A percentile compares a stretch with the other conserved stretches of the same genome.
Evolutionary conservation across 2,329 filamentous ascomycete species (phyloP).

Genomic region (Ophiocordyceps australis): DNA sequence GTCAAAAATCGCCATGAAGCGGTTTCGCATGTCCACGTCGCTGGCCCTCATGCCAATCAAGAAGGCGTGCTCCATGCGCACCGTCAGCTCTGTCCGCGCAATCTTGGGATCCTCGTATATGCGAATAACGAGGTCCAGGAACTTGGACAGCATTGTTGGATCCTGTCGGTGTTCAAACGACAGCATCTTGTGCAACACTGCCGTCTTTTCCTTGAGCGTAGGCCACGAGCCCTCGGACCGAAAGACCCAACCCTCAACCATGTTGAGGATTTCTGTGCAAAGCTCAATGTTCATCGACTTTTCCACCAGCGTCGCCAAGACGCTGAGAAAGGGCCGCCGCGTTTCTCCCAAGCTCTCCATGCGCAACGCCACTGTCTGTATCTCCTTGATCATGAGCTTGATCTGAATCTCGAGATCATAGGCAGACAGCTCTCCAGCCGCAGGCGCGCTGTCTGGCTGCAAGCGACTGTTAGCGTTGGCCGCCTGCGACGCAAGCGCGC

Average conservation of each 20-base stretch:
- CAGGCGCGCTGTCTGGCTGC: constrained; percentile 36
- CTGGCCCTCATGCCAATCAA: constrained; percentile 84
- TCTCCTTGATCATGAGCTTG: constrained; percentile 81
- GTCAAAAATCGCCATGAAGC: constrained; percentile 94
- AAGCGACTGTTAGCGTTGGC: constrained; percentile 20
- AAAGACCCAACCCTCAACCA: constrained; percentile 96
- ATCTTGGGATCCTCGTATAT: constrained; percentile 98
- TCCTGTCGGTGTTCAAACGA: constrained; percentile 79
- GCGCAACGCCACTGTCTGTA: constrained; percentile 77
- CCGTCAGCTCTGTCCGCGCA: constrained; percentile 83
- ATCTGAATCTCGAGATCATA: constrained; percentile 82
- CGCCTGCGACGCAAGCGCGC: constrained; percentile 34
- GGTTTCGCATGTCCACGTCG: constrained; percentile 91
- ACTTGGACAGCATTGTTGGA: constrained; percentile 73
- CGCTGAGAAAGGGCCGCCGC: constrained; percentile 81
- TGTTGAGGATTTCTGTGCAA: constrained; percentile 80
- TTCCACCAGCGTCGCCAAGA: constrained; percentile 85
- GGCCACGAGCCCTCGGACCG: constrained; percentile 88
- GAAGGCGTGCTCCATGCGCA: constrained; percentile 95
- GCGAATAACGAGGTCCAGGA: constrained; percentile 86
- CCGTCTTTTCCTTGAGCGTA: constrained; percentile 96
- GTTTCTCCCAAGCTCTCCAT: constrained; percentile 90
- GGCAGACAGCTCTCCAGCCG: constrained; percentile 39
- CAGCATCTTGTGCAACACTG: constrained; percentile 97
- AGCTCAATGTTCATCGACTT: constrained; percentile 76